These are phyloP conservation scores for Chimonanthus praecox DNA, from an alignment of 164 flowering plant genomes.

Conservation along the genomic window DNA sequence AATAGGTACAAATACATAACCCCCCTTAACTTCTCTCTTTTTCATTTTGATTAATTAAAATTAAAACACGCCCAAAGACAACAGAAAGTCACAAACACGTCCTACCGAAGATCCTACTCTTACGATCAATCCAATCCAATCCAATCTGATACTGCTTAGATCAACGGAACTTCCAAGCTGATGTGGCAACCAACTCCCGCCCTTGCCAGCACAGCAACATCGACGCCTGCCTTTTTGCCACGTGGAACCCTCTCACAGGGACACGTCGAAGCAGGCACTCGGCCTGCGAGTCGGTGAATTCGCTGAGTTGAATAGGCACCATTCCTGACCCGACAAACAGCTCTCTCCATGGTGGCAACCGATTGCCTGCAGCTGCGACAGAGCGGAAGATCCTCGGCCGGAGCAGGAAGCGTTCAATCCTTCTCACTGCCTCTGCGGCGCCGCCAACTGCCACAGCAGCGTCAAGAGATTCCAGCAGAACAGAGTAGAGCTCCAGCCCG, in stretches of 20 bases:
- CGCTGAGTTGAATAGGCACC: conserved; percentile 60
- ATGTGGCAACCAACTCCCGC: conserved; percentile 72
- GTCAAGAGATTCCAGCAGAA: conserved; percentile 70
- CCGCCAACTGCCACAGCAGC: conserved; percentile 35
- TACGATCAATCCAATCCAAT: not conserved
- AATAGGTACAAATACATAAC: not conserved
- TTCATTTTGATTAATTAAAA: not conserved
- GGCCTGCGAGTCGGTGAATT: conserved; percentile 74
- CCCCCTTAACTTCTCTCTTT: not conserved
- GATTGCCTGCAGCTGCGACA: conserved; percentile 38
- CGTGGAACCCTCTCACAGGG: conserved; percentile 75
- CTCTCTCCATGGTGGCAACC: conserved; percentile 56
- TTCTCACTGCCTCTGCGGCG: conserved; percentile 40
- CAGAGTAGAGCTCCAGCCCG: conserved; percentile 66
- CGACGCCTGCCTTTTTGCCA: conserved; percentile 63
- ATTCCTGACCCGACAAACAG: conserved; percentile 53
- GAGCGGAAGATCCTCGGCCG: conserved; percentile 50
- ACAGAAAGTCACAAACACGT: not conserved
- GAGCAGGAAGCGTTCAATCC: conserved; percentile 54
- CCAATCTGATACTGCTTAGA: not conserved
- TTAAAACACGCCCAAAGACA: not conserved
- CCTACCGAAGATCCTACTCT: not conserved
- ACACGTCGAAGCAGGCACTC: conserved; percentile 60
- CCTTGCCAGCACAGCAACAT: conserved; percentile 89
- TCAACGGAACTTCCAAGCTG: conserved; percentile 75